Conservation (phyloP, 1,139 yeast genomes). For the Torulaspora globosa region DNA sequence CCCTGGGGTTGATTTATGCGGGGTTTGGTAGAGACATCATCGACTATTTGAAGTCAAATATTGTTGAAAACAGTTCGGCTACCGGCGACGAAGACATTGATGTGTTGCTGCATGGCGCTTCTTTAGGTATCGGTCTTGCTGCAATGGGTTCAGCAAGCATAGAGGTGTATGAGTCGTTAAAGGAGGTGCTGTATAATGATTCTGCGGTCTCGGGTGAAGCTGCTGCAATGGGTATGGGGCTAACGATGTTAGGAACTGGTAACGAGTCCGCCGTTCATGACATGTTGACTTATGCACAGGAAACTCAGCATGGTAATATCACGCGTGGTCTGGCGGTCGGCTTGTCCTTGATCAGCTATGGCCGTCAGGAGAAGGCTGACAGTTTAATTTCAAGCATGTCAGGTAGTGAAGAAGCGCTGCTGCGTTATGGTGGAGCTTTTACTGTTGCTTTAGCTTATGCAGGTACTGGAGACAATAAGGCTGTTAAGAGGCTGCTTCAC, state of each 20-base stretch:
- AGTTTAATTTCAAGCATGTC: constrained; percentile 62
- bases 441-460: constrained; percentile 94
- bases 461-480: constrained; percentile 88
- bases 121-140: constrained; percentile 93
- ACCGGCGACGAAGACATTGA: constrained; percentile 75
- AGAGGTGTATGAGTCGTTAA: constrained; percentile 74
- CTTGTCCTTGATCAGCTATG: constrained; percentile 79
- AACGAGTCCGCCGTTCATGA: constrained; percentile 66
- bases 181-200: constrained; percentile 81
- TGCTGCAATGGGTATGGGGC: constrained; percentile 94
- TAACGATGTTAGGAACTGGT: constrained; percentile 94
- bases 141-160: constrained; percentile 88
- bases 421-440: constrained; percentile 95
- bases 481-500: constrained; percentile 81
- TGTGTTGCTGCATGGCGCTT: constrained; percentile 91
- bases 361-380: constrained; percentile 81
- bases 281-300: constrained; percentile 89
- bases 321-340: constrained; percentile 90
- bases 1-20: constrained; percentile 89
- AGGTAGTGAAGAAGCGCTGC: constrained; percentile 71
- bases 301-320: constrained; percentile 93
- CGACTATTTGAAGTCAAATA: constrained; percentile 69
- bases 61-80: constrained; percentile 63
- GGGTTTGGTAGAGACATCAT: constrained; percentile 84
- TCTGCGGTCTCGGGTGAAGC: constrained; percentile 96